phyloP scores from a whole-genome alignment of 2,329 filamentous ascomycete species.

The Fusarium anthophilum region DNA sequence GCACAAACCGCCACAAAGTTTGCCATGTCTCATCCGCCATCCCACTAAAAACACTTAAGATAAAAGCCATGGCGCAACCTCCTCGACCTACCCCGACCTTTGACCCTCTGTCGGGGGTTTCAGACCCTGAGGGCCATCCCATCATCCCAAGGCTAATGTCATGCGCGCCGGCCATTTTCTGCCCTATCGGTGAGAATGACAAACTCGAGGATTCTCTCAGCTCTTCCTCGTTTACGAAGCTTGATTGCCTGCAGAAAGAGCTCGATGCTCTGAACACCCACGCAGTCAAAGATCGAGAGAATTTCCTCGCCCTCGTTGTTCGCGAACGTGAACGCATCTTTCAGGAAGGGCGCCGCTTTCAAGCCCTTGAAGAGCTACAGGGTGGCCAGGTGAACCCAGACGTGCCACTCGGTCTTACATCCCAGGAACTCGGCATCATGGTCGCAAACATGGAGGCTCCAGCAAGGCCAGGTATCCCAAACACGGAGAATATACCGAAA shows the following conservation, averaged over 20 bases:
- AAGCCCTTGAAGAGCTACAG: slow-evolving; percentile 8
- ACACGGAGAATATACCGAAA: slow-evolving; percentile 13
- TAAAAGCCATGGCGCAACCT: slow-evolving; percentile 24
- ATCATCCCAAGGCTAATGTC: slow-evolving; percentile 13
- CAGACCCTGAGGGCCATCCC: slow-evolving; percentile 21
- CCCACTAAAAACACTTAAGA: background rate
- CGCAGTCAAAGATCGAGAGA: slow-evolving; percentile 41
- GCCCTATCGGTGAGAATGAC: slow-evolving; percentile 40
- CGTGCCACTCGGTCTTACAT: background rate
- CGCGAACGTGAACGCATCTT: slow-evolving; percentile 48
- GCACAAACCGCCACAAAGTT: slow-evolving; percentile 3
- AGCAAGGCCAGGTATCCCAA: slow-evolving; percentile 2
- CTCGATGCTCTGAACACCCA: slow-evolving; percentile 42
- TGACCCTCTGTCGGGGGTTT: background rate
- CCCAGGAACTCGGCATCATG: slow-evolving; percentile 38
- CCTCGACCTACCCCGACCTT: background rate
- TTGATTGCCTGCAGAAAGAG: slow-evolving; percentile 30
- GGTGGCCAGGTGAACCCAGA: background rate
- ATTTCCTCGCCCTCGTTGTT: slow-evolving; percentile 43
- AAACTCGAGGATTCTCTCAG: slow-evolving; percentile 1
- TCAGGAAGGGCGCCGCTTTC: slow-evolving; percentile 31
- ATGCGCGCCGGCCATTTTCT: slow-evolving; percentile 43
- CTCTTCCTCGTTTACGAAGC: slow-evolving; percentile 3
- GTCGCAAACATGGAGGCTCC: slow-evolving; percentile 45
- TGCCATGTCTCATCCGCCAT: background rate